Percentiles rank a stretch among this genome's conserved stretches.
phyloP scores from a whole-genome alignment of 2,329 filamentous ascomycete genomes.

The Biscogniauxia marginata region DNA sequence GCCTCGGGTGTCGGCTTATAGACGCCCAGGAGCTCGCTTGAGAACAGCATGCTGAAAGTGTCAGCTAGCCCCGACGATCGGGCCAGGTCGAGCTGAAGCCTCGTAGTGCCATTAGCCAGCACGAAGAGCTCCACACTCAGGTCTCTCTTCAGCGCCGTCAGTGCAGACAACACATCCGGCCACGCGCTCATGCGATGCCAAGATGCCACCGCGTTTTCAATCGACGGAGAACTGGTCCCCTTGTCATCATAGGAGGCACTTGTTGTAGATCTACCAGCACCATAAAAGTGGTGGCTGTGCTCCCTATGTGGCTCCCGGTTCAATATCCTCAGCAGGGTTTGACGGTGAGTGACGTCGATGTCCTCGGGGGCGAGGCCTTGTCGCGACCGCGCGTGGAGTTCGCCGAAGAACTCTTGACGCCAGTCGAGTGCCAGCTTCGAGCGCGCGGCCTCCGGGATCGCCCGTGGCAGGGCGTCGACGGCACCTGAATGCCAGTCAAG shows the following conservation, averaged over 20 bases:
- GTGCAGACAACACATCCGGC: slow-evolving; percentile 47
- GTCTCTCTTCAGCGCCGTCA: slow-evolving; percentile 37
- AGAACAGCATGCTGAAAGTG: slow-evolving; percentile 51
- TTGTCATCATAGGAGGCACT: slow-evolving; percentile 8
- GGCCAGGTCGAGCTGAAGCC: slow-evolving; percentile 52
- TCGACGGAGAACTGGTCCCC: not conserved
- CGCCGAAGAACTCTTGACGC: slow-evolving; percentile 49
- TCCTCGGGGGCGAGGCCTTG: slow-evolving; percentile 41
- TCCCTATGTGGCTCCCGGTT: slow-evolving; percentile 32
- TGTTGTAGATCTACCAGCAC: slow-evolving; percentile 6
- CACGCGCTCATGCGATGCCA: slow-evolving; percentile 53
- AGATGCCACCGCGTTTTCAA: slow-evolving; percentile 31
- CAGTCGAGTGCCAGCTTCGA: slow-evolving; percentile 48
- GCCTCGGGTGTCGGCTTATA: slow-evolving; percentile 48
- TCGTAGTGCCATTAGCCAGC: slow-evolving; percentile 53
- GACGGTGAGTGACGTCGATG: slow-evolving; percentile 49
- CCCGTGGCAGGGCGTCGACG: slow-evolving; percentile 34
- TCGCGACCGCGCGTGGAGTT: slow-evolving; percentile 39
- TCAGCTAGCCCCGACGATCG: slow-evolving; percentile 42
- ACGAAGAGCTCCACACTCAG: slow-evolving; percentile 45
- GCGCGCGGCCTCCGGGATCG: slow-evolving; percentile 30
- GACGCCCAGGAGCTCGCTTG: slow-evolving; percentile 47
- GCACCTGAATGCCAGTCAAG: slow-evolving; percentile 51
- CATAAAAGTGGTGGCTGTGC: slow-evolving; percentile 12
- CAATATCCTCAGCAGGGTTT: slow-evolving; percentile 34